phyloP scores from a whole-genome alignment of 768 basidiomycete genomes.

The Lentinula edodes region DNA sequence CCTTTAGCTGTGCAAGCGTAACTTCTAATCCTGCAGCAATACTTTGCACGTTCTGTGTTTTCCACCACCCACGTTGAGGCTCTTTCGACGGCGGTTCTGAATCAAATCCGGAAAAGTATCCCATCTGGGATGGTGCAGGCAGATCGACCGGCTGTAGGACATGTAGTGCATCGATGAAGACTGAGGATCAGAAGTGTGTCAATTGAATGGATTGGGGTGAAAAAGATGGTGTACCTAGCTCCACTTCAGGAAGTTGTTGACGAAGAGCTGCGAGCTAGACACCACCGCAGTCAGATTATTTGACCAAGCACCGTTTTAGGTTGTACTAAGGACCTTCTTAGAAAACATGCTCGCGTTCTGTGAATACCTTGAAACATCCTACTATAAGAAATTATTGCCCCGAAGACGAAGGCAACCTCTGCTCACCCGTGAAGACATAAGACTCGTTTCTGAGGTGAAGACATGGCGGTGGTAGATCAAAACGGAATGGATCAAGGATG shows the following conservation, averaged over 20 bases:
- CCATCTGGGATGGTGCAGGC: constrained; percentile 19
- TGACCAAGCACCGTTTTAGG: neutral
- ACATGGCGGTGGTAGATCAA: constrained; percentile 1
- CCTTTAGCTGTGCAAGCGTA: constrained; percentile 46
- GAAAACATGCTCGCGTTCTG: neutral
- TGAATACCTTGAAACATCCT: neutral
- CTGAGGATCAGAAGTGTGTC: constrained; percentile 26
- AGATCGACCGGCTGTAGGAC: constrained; percentile 65
- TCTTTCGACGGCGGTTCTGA: constrained; percentile 43
- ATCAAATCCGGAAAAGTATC: constrained; percentile 27
- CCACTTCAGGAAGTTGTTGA: neutral
- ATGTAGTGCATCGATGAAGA: constrained; percentile 70
- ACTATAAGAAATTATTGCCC: neutral
- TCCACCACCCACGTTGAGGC: constrained; percentile 70
- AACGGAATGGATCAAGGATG: neutral
- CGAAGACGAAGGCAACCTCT: neutral
- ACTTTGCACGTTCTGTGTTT: constrained; percentile 44
- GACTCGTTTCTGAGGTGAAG: constrained; percentile 1
- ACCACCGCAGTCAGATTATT: neutral
- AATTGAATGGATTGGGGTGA: neutral
- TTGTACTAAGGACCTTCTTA: neutral
- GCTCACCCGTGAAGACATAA: constrained; percentile 5
- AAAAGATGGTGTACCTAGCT: neutral
- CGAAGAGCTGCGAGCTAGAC: constrained; percentile 1
- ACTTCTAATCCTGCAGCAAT: constrained; percentile 52